Evolutionary conservation across 2,329 filamentous ascomycete genomes (phyloP).

Genomic region (Ophiobolus disseminans): DNA sequence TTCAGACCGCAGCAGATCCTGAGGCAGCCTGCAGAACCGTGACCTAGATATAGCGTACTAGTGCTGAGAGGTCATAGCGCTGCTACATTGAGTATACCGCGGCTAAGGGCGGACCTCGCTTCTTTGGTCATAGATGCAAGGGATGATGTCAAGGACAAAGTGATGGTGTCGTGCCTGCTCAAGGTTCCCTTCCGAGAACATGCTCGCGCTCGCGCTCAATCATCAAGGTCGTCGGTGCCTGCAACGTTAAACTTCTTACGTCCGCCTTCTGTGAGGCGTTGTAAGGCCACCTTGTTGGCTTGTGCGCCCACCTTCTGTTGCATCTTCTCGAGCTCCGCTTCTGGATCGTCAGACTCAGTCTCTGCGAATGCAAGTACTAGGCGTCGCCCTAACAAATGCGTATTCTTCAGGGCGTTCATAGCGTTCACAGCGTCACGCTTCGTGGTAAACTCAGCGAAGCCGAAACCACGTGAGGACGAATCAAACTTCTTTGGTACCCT

Average conservation of each 20-base stretch:
- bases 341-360: slow-evolving; percentile 86
- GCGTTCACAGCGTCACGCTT: slow-evolving; percentile 89
- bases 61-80: slow-evolving; percentile 40
- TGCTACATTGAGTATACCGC: slow-evolving; percentile 39
- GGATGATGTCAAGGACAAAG: slow-evolving; percentile 35
- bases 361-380: slow-evolving; percentile 92
- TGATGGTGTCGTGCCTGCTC: slow-evolving; percentile 38
- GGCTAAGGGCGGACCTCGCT: slow-evolving; percentile 39
- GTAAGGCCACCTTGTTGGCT: slow-evolving; percentile 86
- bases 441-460: slow-evolving; percentile 95
- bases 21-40: slow-evolving; percentile 32
- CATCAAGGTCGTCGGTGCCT: slow-evolving; percentile 65
- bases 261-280: slow-evolving; percentile 82
- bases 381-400: slow-evolving; percentile 87
- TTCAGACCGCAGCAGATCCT: slow-evolving; percentile 37
- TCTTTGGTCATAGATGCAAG: slow-evolving; percentile 45
- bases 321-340: slow-evolving; percentile 96
- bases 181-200: slow-evolving; percentile 37
- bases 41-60: slow-evolving; percentile 41
- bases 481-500: slow-evolving; percentile 96
- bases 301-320: slow-evolving; percentile 93
- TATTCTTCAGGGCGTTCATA: slow-evolving; percentile 88
- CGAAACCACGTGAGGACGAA: slow-evolving; percentile 86
- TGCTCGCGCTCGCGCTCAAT: slow-evolving; percentile 42
- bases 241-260: slow-evolving; percentile 89